Base-by-base conservation (phyloP, 139 green algal species). In the Edaphochlamys debaryana region DNA sequence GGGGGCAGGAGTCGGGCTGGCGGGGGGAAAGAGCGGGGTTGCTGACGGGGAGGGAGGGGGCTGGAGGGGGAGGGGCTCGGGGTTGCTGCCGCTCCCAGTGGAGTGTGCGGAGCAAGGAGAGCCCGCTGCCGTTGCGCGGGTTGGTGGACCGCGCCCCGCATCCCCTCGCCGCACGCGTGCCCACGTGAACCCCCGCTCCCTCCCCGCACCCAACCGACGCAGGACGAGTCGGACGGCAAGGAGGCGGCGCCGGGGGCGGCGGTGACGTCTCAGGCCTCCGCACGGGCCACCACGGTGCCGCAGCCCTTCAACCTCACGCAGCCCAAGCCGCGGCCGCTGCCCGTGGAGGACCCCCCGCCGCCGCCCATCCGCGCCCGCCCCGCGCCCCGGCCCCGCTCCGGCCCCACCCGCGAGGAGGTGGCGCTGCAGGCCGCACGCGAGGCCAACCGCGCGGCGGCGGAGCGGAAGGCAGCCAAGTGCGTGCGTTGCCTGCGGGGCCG, bases 291-390 rank as follows among this genome's bases (percentile, higher is more conserved):
- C 42, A 95, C 89, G 0, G 54, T 87, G 37, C 76, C 85, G 5
- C 48, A 91, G 84, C 92, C 91, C 20, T 97, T 97, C 87, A 95
- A 93, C 42, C 88, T 97, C 19, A 89, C 80, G 15, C 70, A 92
- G 81, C 84, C 85, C 5, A 89, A 90, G 54, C 91, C 91, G 5
- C 93, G 93, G 84, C 88, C 90, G n/a, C 63, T 90, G 52, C 94
- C 91, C 5, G 70, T 90, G n/a, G 83, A 91, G 79, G 82, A 93
- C 69, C 82, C 86, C 4, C 69, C 76, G 6, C 90, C 90, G 62
- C 77, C 79, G 32, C 79, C 80, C 29, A 68, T 77, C 38, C 79
- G 71, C 6, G 62, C 85, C 27, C 80, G 89, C 73, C 87, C 88
- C 0, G 62, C 88, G n/a, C 92, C 90, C 20, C 63, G 67, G 70